phyloP scores from a whole-genome alignment of 257 asterid genomes.

The Hygrophila difformis region DNA sequence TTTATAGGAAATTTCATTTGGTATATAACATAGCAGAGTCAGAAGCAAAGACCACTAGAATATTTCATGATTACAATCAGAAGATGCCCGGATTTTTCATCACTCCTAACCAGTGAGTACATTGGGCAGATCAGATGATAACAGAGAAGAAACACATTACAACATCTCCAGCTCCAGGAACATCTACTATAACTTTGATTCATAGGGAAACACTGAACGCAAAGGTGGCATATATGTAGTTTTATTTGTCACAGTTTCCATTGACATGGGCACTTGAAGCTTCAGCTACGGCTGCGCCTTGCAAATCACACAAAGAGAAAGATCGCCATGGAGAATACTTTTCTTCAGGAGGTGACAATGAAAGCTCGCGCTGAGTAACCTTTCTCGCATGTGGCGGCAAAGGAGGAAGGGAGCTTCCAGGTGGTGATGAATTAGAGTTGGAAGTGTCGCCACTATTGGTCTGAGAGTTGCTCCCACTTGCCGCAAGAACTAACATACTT shows the following conservation, averaged over 20 bases:
- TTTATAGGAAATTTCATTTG: not conserved
- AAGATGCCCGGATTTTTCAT: slow-evolving; percentile 12
- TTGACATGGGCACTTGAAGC: slow-evolving; percentile 22
- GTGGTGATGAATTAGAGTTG: slow-evolving; percentile 39
- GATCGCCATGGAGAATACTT: slow-evolving; percentile 58
- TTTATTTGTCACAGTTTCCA: slow-evolving; percentile 26
- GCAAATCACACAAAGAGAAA: slow-evolving; percentile 68
- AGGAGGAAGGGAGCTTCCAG: slow-evolving; percentile 48
- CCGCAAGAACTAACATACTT: slow-evolving; percentile 36
- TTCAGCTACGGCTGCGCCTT: slow-evolving; percentile 46
- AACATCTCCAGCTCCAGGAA: slow-evolving; percentile 58
- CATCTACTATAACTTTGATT: slow-evolving; percentile 26
- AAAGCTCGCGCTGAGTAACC: slow-evolving; percentile 22
- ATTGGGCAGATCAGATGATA: slow-evolving; percentile 12
- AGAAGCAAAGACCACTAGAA: slow-evolving; percentile 6
- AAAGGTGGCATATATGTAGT: slow-evolving; percentile 15
- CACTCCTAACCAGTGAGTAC: slow-evolving; percentile 22
- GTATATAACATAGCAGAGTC: slow-evolving; percentile 11
- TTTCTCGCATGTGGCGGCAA: slow-evolving; percentile 52
- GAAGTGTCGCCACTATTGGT: slow-evolving; percentile 33
- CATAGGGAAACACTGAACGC: slow-evolving; percentile 42
- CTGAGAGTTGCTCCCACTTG: slow-evolving; percentile 26
- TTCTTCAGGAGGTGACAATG: slow-evolving; percentile 36
- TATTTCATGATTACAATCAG: slow-evolving; percentile 24
- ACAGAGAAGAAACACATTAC: slow-evolving; percentile 22